A percentile compares a stretch with the other conserved stretches of the same genome.
phyloP scores from a whole-genome alignment of 2,329 filamentous ascomycete genomes.

The Penicillium sp. region DNA sequence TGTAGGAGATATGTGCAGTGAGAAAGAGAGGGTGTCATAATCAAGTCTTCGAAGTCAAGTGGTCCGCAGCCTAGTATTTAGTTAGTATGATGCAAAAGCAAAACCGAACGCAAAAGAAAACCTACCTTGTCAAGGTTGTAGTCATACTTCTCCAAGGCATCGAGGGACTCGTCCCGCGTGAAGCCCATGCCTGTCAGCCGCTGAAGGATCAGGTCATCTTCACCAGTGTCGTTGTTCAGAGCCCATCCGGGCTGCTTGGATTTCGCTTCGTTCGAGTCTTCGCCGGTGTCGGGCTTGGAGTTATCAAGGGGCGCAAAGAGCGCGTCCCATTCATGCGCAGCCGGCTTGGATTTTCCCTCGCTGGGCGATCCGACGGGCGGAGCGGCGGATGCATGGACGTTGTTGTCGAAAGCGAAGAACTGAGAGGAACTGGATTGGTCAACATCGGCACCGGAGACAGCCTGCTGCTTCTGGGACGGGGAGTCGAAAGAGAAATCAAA shows the following conservation, averaged over 20 bases:
- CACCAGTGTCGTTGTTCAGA: constrained; percentile 70
- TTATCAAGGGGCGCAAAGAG: constrained; percentile 81
- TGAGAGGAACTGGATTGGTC: constrained; percentile 32
- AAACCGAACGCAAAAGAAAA: constrained; percentile 16
- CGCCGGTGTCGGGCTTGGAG: constrained; percentile 23
- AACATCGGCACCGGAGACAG: constrained; percentile 21
- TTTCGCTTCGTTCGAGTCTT: constrained; percentile 22
- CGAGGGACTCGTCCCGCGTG: constrained; percentile 67
- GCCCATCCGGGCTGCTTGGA: constrained; percentile 60
- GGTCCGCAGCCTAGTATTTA: constrained; percentile 38
- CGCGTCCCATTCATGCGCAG: constrained; percentile 84
- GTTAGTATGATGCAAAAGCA: constrained; percentile 5
- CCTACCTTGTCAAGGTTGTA: constrained; percentile 93
- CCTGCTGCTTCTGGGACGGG: constrained; percentile 34
- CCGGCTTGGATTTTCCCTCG: constrained; percentile 41
- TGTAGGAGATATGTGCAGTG: constrained; percentile 27
- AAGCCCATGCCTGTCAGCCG: constrained; percentile 90
- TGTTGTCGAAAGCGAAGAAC: constrained; percentile 43
- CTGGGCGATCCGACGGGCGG: constrained; percentile 42
- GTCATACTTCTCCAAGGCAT: constrained; percentile 88
- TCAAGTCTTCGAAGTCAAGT: constrained; percentile 44
- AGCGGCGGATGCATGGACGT: constrained; percentile 36
- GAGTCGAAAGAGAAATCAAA: constrained; percentile 51
- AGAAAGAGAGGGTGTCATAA: constrained; percentile 12
- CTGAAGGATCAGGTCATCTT: constrained; percentile 90